Base-by-base conservation (phyloP, 1,284 basidiomycete species). In the Trametes sp. region DNA sequence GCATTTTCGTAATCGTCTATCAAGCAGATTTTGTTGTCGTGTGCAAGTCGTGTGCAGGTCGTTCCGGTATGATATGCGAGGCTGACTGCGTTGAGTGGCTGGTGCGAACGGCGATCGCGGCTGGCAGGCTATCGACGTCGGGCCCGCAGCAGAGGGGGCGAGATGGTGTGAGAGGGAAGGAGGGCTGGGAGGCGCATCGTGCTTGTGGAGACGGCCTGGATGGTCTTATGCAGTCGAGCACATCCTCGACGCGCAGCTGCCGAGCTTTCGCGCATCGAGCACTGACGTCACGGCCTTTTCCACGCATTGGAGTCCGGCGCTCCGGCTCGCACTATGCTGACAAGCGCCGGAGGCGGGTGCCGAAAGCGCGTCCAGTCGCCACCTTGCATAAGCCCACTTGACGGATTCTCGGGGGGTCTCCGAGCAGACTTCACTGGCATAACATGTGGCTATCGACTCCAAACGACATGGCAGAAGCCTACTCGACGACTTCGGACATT, bases 1-100 rank as follows among this genome's bases (percentile, higher is more conserved):
- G 42, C 65, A 70, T 72, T 13, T 44, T 57, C 16, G 54, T 6
- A 33, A 8, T 49, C 45, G 54, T 54, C 38, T 42, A 51, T 59
- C 23, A 41, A 10, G 24, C n/a, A n/a, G n/a, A n/a, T n/a, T n/a
- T n/a, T 61, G 35, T 44, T 28, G 31, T 31, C 24, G 21, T 56
- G 19, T 23, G 14, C 16, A 33, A 21, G 42, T 61, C 54, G 59
- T 55, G 59, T 51, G 59, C 59, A n/a, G 26, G 49, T 52, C 54
- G 54, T 53, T 16, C 23, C 4, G 14, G 10, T 24, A 6, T 35
- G 4, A 31, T 24, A 26, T 26, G 24, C 5, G 31, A 21, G 14
- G 8, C 28, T 35, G 23, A 49, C 54, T 29, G 24, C 33, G 21
- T 14, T 7, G 16, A 42, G 51, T 36, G n/a, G 42, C 31, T n/a